Evolutionary conservation across 2,329 filamentous ascomycete species (phyloP).

Genomic region (Fusarium haematococcum): DNA sequence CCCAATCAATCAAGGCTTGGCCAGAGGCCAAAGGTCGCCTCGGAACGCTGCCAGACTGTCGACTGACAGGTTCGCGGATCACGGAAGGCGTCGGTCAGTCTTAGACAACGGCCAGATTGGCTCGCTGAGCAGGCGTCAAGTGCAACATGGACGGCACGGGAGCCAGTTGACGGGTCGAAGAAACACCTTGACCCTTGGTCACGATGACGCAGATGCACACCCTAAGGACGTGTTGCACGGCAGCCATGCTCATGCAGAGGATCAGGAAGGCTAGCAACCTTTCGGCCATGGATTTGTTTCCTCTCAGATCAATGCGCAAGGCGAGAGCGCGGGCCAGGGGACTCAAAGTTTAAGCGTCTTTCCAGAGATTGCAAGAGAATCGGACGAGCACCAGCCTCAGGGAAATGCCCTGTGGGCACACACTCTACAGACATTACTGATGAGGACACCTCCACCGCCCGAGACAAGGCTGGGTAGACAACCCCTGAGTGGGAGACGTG

Average conservation of each 20-base stretch:
- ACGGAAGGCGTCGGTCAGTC: conserved; percentile 20
- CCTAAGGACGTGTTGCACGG: conserved; percentile 27
- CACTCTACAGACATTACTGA: conserved; percentile 31
- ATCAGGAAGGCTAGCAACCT: conserved; percentile 40
- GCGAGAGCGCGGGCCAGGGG: conserved; percentile 1
- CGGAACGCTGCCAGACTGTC: conserved; percentile 3
- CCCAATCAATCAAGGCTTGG: not conserved
- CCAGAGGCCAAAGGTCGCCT: conserved; percentile 12
- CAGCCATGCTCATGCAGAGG: conserved; percentile 13
- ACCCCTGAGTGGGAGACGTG: not conserved
- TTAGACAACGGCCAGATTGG: conserved; percentile 9
- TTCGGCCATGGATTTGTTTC: conserved; percentile 2
- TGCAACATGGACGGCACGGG: conserved; percentile 19
- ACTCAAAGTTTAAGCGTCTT: not conserved
- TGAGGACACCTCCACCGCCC: conserved; percentile 32
- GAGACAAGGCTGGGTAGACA: not conserved
- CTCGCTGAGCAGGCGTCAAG: conserved; percentile 13
- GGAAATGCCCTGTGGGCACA: conserved; percentile 24
- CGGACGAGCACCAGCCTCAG: not conserved
- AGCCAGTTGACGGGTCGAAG: conserved; percentile 15
- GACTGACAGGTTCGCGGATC: not conserved
- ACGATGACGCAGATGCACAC: conserved; percentile 19
- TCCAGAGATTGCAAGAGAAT: not conserved
- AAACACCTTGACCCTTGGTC: conserved; percentile 13
- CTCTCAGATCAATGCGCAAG: conserved; percentile 6